Evolutionary conservation across 176 grass and related monocot genomes (phyloP).

Genomic region (Oryza brachyantha): DNA sequence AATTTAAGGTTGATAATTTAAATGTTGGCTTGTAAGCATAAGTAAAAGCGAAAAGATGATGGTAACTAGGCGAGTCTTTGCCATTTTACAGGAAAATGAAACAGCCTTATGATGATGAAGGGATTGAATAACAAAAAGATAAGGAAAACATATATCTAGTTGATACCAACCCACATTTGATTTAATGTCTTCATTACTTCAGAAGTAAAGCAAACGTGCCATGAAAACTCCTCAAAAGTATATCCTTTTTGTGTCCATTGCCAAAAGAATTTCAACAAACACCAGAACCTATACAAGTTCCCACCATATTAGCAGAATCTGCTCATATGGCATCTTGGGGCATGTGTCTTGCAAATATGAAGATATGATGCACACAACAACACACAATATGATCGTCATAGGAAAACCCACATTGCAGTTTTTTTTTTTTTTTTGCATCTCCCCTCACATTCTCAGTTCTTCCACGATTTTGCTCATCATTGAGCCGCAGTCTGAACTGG

Average conservation of each 20-base stretch:
- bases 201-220: neutral
- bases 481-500: neutral
- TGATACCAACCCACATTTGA: neutral
- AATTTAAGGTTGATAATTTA: too few relatives aligned
- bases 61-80: too few relatives aligned
- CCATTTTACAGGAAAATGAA: too few relatives aligned
- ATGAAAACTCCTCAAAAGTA: neutral
- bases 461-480: constrained; percentile 2
- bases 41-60: too few relatives aligned
- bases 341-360: neutral
- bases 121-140: too few relatives aligned
- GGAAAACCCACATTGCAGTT: constrained; percentile 35
- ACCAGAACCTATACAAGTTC: constrained; percentile 19
- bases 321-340: neutral
- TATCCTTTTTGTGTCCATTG: neutral
- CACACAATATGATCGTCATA: constrained; percentile 31
- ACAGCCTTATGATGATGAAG: neutral
- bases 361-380: neutral
- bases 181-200: neutral
- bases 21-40: too few relatives aligned
- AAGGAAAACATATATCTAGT: neutral
- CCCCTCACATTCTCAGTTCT: neutral
- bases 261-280: neutral
- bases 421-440: too few relatives aligned
- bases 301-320: neutral